Percentiles rank a stretch among this genome's conserved stretches.
Conservation (phyloP, 805 yeast species). For the Kodamaea sagamina region DNA sequence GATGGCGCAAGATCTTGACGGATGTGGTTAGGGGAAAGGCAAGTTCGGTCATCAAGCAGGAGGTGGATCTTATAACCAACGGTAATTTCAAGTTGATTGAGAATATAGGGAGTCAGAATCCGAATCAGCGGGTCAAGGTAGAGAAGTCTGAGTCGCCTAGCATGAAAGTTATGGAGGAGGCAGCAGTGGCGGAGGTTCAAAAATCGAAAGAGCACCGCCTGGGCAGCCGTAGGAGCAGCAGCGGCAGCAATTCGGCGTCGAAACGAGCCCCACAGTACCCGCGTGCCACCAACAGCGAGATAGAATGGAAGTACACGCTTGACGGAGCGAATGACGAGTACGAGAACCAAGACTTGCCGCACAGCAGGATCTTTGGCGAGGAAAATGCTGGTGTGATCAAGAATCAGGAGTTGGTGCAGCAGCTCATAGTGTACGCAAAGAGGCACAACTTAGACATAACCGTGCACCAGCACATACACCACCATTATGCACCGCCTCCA, state of each 20-base stretch:
- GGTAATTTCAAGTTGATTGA: slow-evolving; percentile 16
- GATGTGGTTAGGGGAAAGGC: slow-evolving; percentile 72
- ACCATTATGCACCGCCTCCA: slow-evolving; percentile 59
- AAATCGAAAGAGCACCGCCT: background rate
- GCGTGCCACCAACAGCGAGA: slow-evolving; percentile 23
- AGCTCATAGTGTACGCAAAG: slow-evolving; percentile 61
- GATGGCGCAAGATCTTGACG: slow-evolving; percentile 87
- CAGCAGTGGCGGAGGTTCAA: background rate
- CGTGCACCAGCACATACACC: slow-evolving; percentile 84
- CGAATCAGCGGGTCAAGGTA: background rate
- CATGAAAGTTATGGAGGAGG: slow-evolving; percentile 3
- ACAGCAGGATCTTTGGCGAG: slow-evolving; percentile 21
- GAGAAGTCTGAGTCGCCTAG: background rate
- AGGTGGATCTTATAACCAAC: slow-evolving; percentile 54
- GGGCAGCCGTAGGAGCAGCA: background rate
- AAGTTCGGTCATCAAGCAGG: slow-evolving; percentile 51
- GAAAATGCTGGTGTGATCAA: slow-evolving; percentile 51
- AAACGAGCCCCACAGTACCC: background rate
- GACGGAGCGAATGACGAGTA: slow-evolving; percentile 36
- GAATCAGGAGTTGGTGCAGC: slow-evolving; percentile 55
- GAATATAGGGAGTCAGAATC: slow-evolving; percentile 2
- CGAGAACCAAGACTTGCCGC: slow-evolving; percentile 30
- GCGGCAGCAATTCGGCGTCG: background rate
- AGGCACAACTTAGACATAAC: slow-evolving; percentile 59
- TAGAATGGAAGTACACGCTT: slow-evolving; percentile 64